Base-by-base conservation (phyloP, 257 asterid species). In the Primulina tabacum region DNA sequence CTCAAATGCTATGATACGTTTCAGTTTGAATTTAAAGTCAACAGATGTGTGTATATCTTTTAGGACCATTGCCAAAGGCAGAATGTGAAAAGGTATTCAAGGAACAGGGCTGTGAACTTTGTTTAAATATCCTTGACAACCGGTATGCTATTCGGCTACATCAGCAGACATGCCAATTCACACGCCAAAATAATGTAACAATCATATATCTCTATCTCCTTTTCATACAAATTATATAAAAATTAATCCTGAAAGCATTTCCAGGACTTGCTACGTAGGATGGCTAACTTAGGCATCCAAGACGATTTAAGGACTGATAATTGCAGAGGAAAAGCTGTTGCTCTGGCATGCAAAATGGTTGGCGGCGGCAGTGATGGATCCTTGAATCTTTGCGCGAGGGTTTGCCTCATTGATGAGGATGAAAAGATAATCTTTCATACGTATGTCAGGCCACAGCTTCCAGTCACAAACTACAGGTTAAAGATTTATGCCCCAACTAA, bases 341-440 rank as follows among this genome's bases (percentile, higher is more conserved):
- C 98, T 33, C 85, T 92, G 35, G 95, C 93, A 29, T 90, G 98
- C 82, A 92, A 87, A 77, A 92, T 88, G 96, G 97, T 92, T 10
- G 96, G 97, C 0, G 98, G 98, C 12, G 98, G 98, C 53, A 88
- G 89, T 37, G 97, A 92, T 79, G 98, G 98, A 21, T 82, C 96
- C 35, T 69, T 88, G 29, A 97, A 90, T 80, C 91, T 90, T 66
- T 92, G 98, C 65, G 97, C 87, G 50, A 82, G 98, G 77, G 83
- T 92, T 55, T 92, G 97, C 79, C 85, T 92, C 56, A 29, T 81
- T 61, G 97, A 90, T 74, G 97, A 92, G 78, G 17, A 66, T 61
- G 97, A 92, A 65, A 85, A 75, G 73, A 79, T 85, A 17, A 80
- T 92, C 71, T 88, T 92, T 64, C 96, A 92, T 32, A 43, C 93